These are phyloP conservation scores for Dothiorella sarmentorum DNA, from an alignment of 2,329 filamentous ascomycete genomes.

Conservation along the genomic window DNA sequence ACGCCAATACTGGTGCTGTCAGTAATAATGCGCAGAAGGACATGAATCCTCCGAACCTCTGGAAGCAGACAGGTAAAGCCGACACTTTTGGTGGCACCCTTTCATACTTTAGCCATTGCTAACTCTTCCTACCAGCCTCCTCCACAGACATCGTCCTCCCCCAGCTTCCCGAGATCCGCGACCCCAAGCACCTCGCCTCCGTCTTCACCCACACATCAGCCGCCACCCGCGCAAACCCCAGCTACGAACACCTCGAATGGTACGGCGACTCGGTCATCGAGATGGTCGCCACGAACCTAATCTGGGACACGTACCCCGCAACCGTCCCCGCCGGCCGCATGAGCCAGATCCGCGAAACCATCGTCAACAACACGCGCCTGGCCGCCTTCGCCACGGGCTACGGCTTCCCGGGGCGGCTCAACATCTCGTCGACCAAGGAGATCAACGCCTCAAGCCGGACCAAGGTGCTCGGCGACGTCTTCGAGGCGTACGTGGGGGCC, in stretches of 20 bases:
- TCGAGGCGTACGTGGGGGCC: conserved; percentile 86
- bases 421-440: too few species aligned
- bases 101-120: background rate
- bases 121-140: background rate
- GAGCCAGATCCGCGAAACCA: conserved; percentile 70
- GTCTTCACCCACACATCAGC: conserved; percentile 61
- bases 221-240: conserved; percentile 13
- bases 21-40: too few species aligned
- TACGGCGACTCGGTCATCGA: conserved; percentile 85
- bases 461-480: conserved; percentile 81
- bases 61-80: too few species aligned
- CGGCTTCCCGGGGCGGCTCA: conserved; percentile 58
- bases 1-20: too few species aligned
- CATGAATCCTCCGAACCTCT: too few species aligned
- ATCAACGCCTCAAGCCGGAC: too few species aligned
- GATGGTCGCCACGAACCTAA: conserved; percentile 68
- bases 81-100: too few species aligned
- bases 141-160: conserved; percentile 42
- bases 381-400: conserved; percentile 68
- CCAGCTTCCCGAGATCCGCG: conserved; percentile 58
- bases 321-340: conserved; percentile 55
- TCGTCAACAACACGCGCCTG: conserved; percentile 79
- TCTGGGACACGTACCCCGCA: conserved; percentile 53
- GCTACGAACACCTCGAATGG: conserved; percentile 83
- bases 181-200: conserved; percentile 57